These are phyloP conservation scores for Ophiocordyceps australis DNA, from an alignment of 2,329 filamentous ascomycete genomes.

Conservation along the genomic window DNA sequence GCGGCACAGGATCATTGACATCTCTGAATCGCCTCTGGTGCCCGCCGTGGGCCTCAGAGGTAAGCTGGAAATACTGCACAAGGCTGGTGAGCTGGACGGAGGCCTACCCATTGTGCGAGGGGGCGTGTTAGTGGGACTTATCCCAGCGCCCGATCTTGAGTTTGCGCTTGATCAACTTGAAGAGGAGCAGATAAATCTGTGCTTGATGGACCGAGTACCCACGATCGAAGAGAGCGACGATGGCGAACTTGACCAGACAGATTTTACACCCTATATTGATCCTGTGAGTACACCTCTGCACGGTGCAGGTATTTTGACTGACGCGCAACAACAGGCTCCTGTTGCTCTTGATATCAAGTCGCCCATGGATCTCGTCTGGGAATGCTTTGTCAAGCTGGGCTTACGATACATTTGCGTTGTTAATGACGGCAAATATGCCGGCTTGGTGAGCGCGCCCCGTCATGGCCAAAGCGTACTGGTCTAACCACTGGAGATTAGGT, in stretches of 20 bases:
- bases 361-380: constrained; percentile 88
- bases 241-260: constrained; percentile 45
- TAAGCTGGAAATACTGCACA: constrained; percentile 69
- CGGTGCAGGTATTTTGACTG: constrained; percentile 3
- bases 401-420: constrained; percentile 84
- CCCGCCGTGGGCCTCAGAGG: constrained; percentile 56
- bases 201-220: constrained; percentile 60
- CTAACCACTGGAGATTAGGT: constrained; percentile 25
- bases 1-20: constrained; percentile 69
- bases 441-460: constrained; percentile 45
- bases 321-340: constrained; percentile 50
- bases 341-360: constrained; percentile 75
- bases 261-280: constrained; percentile 86
- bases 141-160: constrained; percentile 85
- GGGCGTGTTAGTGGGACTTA: constrained; percentile 68
- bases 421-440: constrained; percentile 67
- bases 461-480: background rate
- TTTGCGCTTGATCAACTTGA: constrained; percentile 74
- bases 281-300: constrained; percentile 39
- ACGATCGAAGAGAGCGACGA: constrained; percentile 47
- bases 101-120: constrained; percentile 74
- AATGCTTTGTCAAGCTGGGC: constrained; percentile 89
- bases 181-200: constrained; percentile 55
- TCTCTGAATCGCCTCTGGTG: constrained; percentile 65
- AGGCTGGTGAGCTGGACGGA: constrained; percentile 77